Conservation (phyloP, 1,139 yeast species). For the Suhomyces yuchorum region DNA sequence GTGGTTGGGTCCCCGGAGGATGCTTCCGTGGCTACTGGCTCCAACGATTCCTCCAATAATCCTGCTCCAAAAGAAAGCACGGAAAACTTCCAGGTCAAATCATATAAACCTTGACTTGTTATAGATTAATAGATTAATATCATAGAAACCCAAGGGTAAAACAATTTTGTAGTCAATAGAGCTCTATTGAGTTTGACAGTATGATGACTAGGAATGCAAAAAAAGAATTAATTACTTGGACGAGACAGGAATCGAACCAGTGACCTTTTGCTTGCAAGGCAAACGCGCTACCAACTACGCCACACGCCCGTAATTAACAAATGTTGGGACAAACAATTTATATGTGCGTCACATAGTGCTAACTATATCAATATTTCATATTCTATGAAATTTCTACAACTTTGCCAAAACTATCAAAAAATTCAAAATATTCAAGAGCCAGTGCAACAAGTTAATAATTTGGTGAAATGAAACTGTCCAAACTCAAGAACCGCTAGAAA, state of each 20-base stretch:
- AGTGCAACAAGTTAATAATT: too few species aligned
- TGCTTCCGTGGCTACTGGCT: neutral
- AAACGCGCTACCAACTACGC: constrained; percentile 75
- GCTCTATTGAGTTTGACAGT: too few species aligned
- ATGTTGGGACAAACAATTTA: too few species aligned
- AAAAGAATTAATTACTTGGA: constrained; percentile 33
- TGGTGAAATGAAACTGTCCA: too few species aligned
- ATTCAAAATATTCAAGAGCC: neutral
- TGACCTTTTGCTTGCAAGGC: constrained; percentile 71
- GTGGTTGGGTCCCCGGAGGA: constrained; percentile 5
- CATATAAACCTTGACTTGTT: constrained; percentile 5
- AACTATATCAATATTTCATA: too few species aligned
- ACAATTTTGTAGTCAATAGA: too few species aligned
- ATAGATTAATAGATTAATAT: neutral
- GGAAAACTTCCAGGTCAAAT: neutral
- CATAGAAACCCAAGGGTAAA: too few species aligned
- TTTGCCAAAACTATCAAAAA: neutral
- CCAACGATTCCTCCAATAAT: constrained; percentile 1
- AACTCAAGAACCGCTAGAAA: too few species aligned
- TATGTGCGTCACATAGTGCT: too few species aligned
- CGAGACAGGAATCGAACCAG: constrained; percentile 69
- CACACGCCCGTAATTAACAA: constrained; percentile 53
- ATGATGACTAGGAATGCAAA: too few species aligned
- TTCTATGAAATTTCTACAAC: neutral
- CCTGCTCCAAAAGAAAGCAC: neutral